Evolutionary conservation across 805 yeast species (phyloP), one percentile per base, ranked within the genome.

Genomic region (Pichia insulana): DNA sequence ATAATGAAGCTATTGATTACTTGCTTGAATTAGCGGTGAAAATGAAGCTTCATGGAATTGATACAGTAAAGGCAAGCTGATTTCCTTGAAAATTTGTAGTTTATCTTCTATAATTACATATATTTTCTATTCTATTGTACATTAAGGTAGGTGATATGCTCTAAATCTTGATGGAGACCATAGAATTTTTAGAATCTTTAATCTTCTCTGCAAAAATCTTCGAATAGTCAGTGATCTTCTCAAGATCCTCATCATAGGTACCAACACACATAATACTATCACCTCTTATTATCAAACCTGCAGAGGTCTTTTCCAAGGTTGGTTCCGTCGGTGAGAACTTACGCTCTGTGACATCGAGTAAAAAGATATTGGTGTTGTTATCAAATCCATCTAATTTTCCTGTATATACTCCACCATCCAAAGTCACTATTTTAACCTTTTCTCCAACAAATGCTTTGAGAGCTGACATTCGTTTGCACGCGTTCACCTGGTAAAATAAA

Each of bases 1-100:
- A 83, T 59, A 88, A 88, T 58, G 97, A 90, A 62, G 95, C 96
- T 15, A 77, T 90, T 46, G 97, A 90, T 56, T 90, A 89, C 58
- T 64, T 90, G 48, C 67, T 90, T 54, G 96, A 85, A 49, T 62
- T 89, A 50, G 95, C 92, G 1, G 74, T 89, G 30, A 83, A 83
- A 57, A 84, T 88, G 95, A 74, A 76, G 50, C 75, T 73, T 51
- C 59, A 76, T 42, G 88, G 87, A 1, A 71, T 87, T 33, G 74
- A 80, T 9, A 69, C 79, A 16, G 70, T 62, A 7, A 55, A 49
- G 28, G 39, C 44, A 10, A 20, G 36, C 16, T 20, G 8, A 22
- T 22, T 22, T 22, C 25, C 5, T 22, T 5, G 25, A 22, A 22
- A 6, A 32, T 7, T 11, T 5, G 19, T 5, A 18, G 7, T 12